phyloP scores from a whole-genome alignment of 805 yeast species.

The Kurtzmaniella fragi region DNA sequence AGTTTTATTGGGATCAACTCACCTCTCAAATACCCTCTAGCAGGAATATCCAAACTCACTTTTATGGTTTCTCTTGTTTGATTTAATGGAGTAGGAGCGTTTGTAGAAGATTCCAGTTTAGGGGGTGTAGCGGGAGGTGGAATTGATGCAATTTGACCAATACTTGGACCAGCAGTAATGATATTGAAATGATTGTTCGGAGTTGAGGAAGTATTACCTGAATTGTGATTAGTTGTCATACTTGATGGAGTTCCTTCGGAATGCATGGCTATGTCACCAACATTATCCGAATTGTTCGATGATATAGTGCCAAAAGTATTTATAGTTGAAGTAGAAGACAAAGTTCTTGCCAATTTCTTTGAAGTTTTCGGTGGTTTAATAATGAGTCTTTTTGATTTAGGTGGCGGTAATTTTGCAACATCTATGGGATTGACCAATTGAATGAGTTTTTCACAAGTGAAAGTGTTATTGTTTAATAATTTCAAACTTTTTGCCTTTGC shows the following conservation, averaged over 20 bases:
- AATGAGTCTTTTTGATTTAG: slow-evolving; percentile 61
- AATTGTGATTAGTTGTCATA: background rate
- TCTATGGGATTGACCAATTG: slow-evolving; percentile 70
- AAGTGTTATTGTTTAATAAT: slow-evolving; percentile 23
- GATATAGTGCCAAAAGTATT: slow-evolving; percentile 27
- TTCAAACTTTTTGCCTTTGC: slow-evolving; percentile 21
- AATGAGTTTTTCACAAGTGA: slow-evolving; percentile 51
- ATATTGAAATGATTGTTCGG: slow-evolving; percentile 1
- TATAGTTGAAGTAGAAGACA: slow-evolving; percentile 29
- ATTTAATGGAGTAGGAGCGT: slow-evolving; percentile 16
- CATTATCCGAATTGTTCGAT: slow-evolving; percentile 25
- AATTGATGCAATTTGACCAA: background rate
- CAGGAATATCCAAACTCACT: slow-evolving; percentile 37
- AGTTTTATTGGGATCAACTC: slow-evolving; percentile 73
- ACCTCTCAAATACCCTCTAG: slow-evolving; percentile 73
- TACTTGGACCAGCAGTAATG: background rate
- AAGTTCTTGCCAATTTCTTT: slow-evolving; percentile 27
- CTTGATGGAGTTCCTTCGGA: slow-evolving; percentile 1
- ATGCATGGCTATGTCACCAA: background rate
- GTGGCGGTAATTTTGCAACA: slow-evolving; percentile 58
- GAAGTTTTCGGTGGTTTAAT: slow-evolving; percentile 47
- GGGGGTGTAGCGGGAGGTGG: background rate
- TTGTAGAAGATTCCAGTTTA: slow-evolving; percentile 37
- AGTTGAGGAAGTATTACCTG: slow-evolving; percentile 4
- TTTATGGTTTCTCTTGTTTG: slow-evolving; percentile 25